Base-by-base conservation (phyloP, 192 early-diverging fungal species). In the Coemansia sp. region DNA sequence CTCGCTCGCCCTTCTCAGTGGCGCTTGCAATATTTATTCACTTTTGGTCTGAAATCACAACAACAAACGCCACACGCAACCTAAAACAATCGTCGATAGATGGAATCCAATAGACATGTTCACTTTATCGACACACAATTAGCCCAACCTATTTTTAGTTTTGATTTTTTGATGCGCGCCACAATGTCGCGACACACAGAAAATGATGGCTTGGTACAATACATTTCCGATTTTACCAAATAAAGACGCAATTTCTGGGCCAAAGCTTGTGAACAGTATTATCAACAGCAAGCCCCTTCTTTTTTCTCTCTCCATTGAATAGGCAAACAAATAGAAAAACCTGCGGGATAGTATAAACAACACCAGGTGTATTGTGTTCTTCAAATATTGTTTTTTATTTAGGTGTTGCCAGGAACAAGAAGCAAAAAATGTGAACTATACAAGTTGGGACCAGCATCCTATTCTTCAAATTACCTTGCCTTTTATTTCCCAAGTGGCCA, bases 331-430 rank as follows among this genome's bases (percentile, higher is more conserved):
- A n/a, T n/a, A n/a, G n/a, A n/a, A n/a, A 11, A 14, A 50, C 46
- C 46, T 29, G 24, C 12, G 46, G 22, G 24, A n/a, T 50, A 50
- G 46, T 50, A 50, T 32, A 50, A 50, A 50, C 46, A 50, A 50
- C 46, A 27, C 24, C 19, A 40, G 15, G 26, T 46, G 43, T 0
- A n/a, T n/a, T n/a, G n/a, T n/a, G n/a, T n/a, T n/a, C n/a, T n/a
- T n/a, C n/a, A n/a, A n/a, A n/a, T n/a, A 32, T 32, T 32, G 29
- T 32, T 4, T 32, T 32, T 7, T 32, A 2, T 32, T 32, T 32
- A 4, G 29, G 29, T n/a, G n/a, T 7, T 32, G 29, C 7, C 29
- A 32, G 29, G 29, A 32, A 32, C 29, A 32, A 32, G 29, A 2
- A n/a, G n/a, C n/a, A n/a, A 2, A 32, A 7, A 7, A 32, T 7